phyloP scores from a whole-genome alignment of 2,329 filamentous ascomycete genomes.

The Penicillium thymicola region DNA sequence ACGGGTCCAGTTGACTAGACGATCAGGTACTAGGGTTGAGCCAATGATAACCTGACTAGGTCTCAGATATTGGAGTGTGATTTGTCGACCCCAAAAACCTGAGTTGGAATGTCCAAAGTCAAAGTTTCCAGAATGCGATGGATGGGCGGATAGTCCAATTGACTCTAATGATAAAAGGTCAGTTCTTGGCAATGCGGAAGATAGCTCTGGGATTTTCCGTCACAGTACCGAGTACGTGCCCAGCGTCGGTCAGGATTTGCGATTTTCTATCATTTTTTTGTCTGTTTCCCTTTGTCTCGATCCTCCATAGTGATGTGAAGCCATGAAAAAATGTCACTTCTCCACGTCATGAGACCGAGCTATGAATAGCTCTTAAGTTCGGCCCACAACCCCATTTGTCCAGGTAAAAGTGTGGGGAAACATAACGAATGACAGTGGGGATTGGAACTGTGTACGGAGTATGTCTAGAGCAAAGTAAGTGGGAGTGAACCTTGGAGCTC shows the following conservation, averaged over 20 bases:
- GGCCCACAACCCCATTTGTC: background rate
- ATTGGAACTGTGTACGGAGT: background rate
- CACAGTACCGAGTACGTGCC: background rate
- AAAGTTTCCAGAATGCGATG: slow-evolving; percentile 10
- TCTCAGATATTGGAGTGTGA: slow-evolving; percentile 5
- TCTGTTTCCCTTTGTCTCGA: background rate
- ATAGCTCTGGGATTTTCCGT: slow-evolving; percentile 10
- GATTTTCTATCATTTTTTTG: background rate
- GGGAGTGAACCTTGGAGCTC: background rate
- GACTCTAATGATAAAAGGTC: slow-evolving; percentile 12
- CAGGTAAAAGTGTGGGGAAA: slow-evolving; percentile 21
- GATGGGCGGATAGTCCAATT: slow-evolving; percentile 11
- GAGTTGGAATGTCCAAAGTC: slow-evolving; percentile 8
- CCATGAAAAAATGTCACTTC: background rate
- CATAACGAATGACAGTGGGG: slow-evolving; percentile 18
- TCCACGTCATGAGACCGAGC: slow-evolving; percentile 1
- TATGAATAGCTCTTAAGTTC: background rate
- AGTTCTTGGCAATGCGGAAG: slow-evolving; percentile 12
- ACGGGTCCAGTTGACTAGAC: slow-evolving; percentile 15
- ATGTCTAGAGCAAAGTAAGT: background rate
- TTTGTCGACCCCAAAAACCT: background rate
- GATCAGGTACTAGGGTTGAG: slow-evolving; percentile 7
- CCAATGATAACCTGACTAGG: slow-evolving; percentile 9
- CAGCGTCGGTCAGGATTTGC: background rate
- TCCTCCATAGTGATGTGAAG: background rate